A percentile compares a stretch with the other conserved stretches of the same genome.
Conservation (phyloP, 1,139 yeast genomes). For the Yamadazyma conglobata region DNA sequence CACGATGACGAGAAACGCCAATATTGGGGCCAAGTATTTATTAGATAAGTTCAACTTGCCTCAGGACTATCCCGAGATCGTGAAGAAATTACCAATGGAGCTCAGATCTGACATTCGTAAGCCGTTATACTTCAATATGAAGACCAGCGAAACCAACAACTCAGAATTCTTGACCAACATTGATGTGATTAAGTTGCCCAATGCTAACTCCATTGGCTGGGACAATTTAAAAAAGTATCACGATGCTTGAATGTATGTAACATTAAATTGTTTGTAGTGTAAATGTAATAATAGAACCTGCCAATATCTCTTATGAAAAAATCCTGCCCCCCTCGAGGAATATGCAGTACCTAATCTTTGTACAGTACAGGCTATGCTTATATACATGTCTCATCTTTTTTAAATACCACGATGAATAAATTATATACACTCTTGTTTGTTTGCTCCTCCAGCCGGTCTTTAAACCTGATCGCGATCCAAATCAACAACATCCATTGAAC, state of each 20-base stretch:
- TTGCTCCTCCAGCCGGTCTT: no score
- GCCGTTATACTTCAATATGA: slow-evolving; percentile 33
- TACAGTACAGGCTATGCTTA: no score
- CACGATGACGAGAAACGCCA: not conserved
- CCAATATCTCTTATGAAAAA: no score
- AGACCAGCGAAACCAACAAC: slow-evolving; percentile 30
- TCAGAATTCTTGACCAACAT: slow-evolving; percentile 36
- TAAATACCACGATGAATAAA: no score
- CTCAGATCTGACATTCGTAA: slow-evolving; percentile 33
- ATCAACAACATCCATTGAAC: not conserved
- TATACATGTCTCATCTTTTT: no score
- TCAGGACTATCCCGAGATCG: slow-evolving; percentile 30
- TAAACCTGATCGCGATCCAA: no score
- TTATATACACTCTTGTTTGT: no score
- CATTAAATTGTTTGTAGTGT: no score
- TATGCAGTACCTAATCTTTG: no score
- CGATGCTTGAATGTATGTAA: no score
- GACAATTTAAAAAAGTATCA: slow-evolving; percentile 38
- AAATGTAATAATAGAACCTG: no score
- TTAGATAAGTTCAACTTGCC: slow-evolving; percentile 32
- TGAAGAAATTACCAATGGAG: slow-evolving; percentile 31
- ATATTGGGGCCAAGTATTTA: slow-evolving; percentile 5
- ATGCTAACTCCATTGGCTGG: slow-evolving; percentile 47
- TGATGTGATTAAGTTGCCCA: slow-evolving; percentile 44
- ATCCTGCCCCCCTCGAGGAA: no score